Evolutionary conservation across 2,329 filamentous ascomycete species (phyloP), one percentile per base, ranked within the genome.

Genomic region (Colletotrichum sp.): DNA sequence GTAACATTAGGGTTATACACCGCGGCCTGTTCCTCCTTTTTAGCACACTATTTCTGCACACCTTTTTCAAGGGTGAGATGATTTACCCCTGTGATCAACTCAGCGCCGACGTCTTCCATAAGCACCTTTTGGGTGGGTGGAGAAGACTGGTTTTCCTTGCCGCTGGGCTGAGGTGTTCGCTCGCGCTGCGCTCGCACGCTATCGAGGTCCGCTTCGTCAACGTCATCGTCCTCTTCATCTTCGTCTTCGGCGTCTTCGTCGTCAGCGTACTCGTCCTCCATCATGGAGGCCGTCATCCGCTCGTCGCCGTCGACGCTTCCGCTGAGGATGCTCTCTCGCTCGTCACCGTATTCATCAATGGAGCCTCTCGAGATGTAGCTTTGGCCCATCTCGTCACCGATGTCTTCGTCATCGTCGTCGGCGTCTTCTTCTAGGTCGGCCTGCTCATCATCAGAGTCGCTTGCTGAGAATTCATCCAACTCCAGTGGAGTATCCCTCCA

Each of bases 401-500:
- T 77, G 69, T 89, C 87, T 10, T 89, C 88, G 10, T 89, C 88
- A 26, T 87, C 86, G 8, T 85, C 83, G 10, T 85, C 86, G 28
- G 90, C 89, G 18, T 92, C 91, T 39, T 91, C 90, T 18, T 92
- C 91, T 8, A 76, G 65, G 60, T 78, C 83, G 76, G 81, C 86
- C 28, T 87, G 85, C 0, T 87, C 88, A 10, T 90, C 90, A 3
- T 90, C 90, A 36, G 89, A 92, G 77, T 97, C 96, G 60, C 94
- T 98, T 69, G 94, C 94, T 1, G 95, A 96, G 80, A 99, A 99
- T 70, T 98, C 95, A 57, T 96, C 95, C 30, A 98, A 86, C 67
- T 98, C 95, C 18, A 96, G 89, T 4, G 96, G 95, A 64, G 90
- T 90, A 77, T 98, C 94, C 77, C 98, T 91, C 97, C 97, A 99